These are phyloP conservation scores for Hamigera avellanea DNA, from an alignment of 495 filamentous ascomycete species.

Conservation along the genomic window DNA sequence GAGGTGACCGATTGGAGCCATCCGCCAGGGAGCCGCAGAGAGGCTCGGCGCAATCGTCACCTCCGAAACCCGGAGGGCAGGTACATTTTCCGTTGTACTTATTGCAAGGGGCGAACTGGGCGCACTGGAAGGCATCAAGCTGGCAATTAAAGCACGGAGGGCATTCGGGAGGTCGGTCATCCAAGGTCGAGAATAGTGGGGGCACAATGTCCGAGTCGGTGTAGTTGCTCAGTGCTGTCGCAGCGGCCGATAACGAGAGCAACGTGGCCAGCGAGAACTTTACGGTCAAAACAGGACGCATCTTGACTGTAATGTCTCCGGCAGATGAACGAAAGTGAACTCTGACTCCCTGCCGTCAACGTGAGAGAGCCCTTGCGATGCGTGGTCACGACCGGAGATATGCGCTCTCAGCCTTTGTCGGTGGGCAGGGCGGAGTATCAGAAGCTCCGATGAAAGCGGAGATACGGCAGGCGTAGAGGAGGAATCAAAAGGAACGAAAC, in stretches of 20 bases:
- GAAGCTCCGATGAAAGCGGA: constrained; percentile 2
- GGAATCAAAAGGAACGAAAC: too few species aligned
- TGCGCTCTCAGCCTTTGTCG: too few species aligned
- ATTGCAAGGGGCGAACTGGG: constrained; percentile 79
- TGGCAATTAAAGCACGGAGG: constrained; percentile 93
- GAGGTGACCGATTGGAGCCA: constrained; percentile 59
- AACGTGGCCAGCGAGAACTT: constrained; percentile 16
- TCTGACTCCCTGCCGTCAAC: too few species aligned
- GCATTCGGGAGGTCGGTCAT: constrained; percentile 47
- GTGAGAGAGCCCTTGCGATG: too few species aligned
- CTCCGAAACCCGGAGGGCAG: constrained; percentile 85
- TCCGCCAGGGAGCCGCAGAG: constrained; percentile 82
- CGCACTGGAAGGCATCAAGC: constrained; percentile 78
- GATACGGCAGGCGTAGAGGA: neutral
- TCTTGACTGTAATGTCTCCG: constrained; percentile 7
- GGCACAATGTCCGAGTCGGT: constrained; percentile 18
- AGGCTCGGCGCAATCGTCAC: constrained; percentile 80
- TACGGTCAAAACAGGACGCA: constrained; percentile 18
- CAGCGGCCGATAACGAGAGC: constrained; percentile 12
- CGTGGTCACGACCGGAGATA: too few species aligned
- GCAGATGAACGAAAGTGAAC: too few species aligned
- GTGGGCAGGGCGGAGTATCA: constrained; percentile 1
- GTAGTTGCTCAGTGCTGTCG: constrained; percentile 21
- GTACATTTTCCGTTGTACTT: constrained; percentile 80
- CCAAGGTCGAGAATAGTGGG: constrained; percentile 36